Base-by-base conservation (phyloP, 2,329 filamentous ascomycete species). In the Fusarium veterinarium region DNA sequence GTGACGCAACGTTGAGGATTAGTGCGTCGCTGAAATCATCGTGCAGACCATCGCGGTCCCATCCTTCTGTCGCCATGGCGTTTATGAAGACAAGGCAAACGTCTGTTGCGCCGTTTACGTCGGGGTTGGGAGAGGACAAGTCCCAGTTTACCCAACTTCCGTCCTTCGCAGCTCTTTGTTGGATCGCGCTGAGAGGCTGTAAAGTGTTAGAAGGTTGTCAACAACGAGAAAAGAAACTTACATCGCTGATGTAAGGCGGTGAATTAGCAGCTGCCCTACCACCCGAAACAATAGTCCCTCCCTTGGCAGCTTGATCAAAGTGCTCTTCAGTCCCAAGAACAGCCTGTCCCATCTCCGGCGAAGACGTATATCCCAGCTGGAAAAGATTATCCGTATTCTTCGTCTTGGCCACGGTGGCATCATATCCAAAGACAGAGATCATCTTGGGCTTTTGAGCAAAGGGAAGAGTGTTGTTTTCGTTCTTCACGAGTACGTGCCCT, bases 41-140 rank as follows among this genome's bases (percentile, higher is more conserved):
- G 53, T 89, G 88, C 28, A 96, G 86, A 16, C 88, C 88, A 0
- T 88, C 83, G 44, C 90, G 86, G 69, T 94, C 87, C 80, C 89
- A 94, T 0, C 92, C 93, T 81, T 97, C 95, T 0, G 93, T 93
- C 2, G 92, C 89, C 79, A 95, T 93, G 38, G 87, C 89, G 78
- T 92, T 97, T 62, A 91, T 92, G 79, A 97, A 97, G 2, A 96
- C 94, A 44, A 98, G 78, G 92, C 97, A 56, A 52, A 93, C 90
- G 6, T 91, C 86, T 2, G 77, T 77, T 7, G 82, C 81, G 5
- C 74, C 77, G n/a, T 84, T 83, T 19, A 84, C 81, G 7, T 76
- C 76, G 0, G 79, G 79, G 11, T 81, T 63, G 20, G 73, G 72
- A 2, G 80, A 82, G 8, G 78, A 73, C 3, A 82, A 73, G 41